Evolutionary conservation across 495 filamentous ascomycete genomes (phyloP), one percentile per base, ranked within the genome.

Genomic region (Aspergillus panamensis): DNA sequence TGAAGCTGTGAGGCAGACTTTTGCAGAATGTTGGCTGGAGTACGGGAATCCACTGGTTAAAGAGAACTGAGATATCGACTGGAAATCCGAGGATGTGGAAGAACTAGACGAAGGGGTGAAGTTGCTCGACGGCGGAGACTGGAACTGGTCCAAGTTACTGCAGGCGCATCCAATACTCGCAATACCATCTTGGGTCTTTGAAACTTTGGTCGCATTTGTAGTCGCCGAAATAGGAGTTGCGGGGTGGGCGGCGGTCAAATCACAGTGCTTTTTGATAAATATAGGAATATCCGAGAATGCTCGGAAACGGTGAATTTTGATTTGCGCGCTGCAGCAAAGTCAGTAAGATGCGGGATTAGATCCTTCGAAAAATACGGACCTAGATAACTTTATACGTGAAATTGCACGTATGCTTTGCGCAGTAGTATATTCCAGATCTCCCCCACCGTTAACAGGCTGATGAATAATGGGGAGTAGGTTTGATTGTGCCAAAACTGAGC

Each of bases 251-350:
- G 70, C 61, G 29, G 73, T 77, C 6, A 86, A 68, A 58, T 84
- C 83, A 62, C 82, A 86, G 45, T 84, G 82, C 53, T 77, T 79
- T 44, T 78, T 80, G 12, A 79, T 75, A 66, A 84, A 86, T 13
- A 86, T 75, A 8, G 83, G 82, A 1, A 82, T 76, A 56, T 86
- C 82, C 43, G 76, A 80, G 65, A 86, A 86, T 33, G 83, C 83
- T 61, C 77, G 72, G 60, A 83, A 84, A 14, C 82, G 80, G 49
- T 86, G 82, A 1, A 79, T 69, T 63, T 84, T 86, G 55, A 86
- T 84, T 66, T 82, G 74, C 29, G 83, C 81, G 71, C 82, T 85
- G 56, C 35, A 35, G 8, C 17, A 8, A n/a, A 16, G 45, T 64
- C 52, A 61, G 60, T 55, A 20, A 53, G 8, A 13, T 31, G n/a